Evolutionary conservation across 2,329 filamentous ascomycete species (phyloP), one percentile per base, ranked within the genome.

Genomic region (Colletotrichum plurivorum): DNA sequence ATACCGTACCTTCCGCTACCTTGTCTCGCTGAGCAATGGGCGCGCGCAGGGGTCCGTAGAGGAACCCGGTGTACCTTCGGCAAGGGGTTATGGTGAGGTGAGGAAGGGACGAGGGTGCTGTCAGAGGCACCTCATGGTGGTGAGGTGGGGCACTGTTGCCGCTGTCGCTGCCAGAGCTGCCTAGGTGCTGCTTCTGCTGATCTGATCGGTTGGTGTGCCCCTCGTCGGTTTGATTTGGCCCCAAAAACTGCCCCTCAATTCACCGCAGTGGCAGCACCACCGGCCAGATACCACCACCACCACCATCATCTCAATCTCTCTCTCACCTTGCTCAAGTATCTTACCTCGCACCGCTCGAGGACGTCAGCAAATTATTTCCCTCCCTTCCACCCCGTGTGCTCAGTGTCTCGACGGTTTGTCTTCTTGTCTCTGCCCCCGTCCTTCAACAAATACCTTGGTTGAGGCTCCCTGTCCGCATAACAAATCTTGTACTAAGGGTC

Each of bases 381-480:
- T 54, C 43, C 49, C 51, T 60, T 27, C 25, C 51, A 46, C 67
- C 63, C 66, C 67, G 55, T 61, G 62, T 62, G 46, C 41, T 20
- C 16, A 31, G 43, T 62, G 59, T 62, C 59, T 62, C 13, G 36
- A 25, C 59, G 12, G 31, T 36, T 20, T 61, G 46, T 61, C 58
- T 49, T 15, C 16, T 46, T 46, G 45, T n/a, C 18, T 25, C n/a
- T 55, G 22, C 39, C 45, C 60, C 60, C 48, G 31, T 58, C 66
- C 61, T 66, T 67, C 67, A 69, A 69, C 67, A 66, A 69, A 69
- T 61, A 55, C 43, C 61, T 62, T 60, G 49, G 39, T 43, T 61
- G 62, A 69, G 67, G 49, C 63, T 60, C 51, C 62, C 55, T 64
- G 36, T 60, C 55, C 66, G 67, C 67, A 67, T 69, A 52, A 56